Base-by-base conservation (phyloP, 106 monocot genomes). In the Triglochin maritima region DNA sequence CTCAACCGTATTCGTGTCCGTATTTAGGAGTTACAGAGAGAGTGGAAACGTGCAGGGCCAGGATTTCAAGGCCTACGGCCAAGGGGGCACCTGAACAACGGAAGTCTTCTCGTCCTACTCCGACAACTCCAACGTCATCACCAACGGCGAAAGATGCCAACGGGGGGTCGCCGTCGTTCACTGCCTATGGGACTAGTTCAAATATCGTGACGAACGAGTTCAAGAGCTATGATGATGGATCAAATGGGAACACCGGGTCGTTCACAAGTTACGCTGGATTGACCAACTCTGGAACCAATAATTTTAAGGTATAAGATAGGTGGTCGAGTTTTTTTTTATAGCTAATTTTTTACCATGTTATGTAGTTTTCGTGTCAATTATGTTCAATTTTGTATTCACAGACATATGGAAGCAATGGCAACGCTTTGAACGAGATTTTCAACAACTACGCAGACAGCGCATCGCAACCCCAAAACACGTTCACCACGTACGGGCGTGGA, bases 191-290 rank as follows among this genome's bases (percentile, higher is more conserved):
- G n/a, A 15, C 43, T 46, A 11, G 46, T 7, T 56, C 43, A n/a
- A 69, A 69, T n/a, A 2, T 54, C 44, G 72, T 15, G 63, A 64
- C 72, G 52, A 72, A 62, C 60, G 59, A 50, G 9, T 72, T 72
- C 72, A 63, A 42, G 2, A 13, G 17, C 72, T 72, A 72, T 52
- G 62, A 62, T 17, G 72, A 48, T 53, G 44, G 51, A 9, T 61
- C 49, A 8, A 72, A 72, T 9, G 72, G 72, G 3, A 62, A 13
- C 10, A 11, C 9, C 2, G 51, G 50, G 13, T 3, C 2, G n/a
- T 72, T 72, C 72, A 49, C 0, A 5, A 47, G 7, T 47, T 72
- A 72, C 62, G 50, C 62, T 42, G 62, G 51, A 17, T 4, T 3
- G 9, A 6, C 4, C 13, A 72, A 63, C 41, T 7, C 63, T 50